A percentile compares a stretch with the other conserved stretches of the same genome.
These are phyloP conservation scores for Farysia itapuensis DNA, from an alignment of 1,284 basidiomycete species.

Conservation along the genomic window DNA sequence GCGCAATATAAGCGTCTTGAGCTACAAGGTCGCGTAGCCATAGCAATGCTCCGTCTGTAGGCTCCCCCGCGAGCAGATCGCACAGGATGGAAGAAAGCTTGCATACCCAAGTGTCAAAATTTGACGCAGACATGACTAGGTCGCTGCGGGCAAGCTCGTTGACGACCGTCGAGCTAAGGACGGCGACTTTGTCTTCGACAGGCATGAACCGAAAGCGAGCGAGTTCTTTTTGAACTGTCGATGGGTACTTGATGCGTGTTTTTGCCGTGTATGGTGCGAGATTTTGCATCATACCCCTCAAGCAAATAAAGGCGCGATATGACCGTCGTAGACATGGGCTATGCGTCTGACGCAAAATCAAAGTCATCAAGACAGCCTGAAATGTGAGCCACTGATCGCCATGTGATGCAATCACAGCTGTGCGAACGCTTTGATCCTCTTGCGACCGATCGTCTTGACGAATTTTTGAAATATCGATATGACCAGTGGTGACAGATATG, in stretches of 20 bases:
- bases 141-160: not conserved
- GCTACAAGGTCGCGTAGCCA: not conserved
- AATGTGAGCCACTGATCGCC: not conserved
- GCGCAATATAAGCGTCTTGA: not conserved
- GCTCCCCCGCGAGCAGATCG: conserved; percentile 61
- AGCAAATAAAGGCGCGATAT: conserved; percentile 8
- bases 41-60: not conserved
- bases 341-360: conserved; percentile 5
- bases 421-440: not conserved
- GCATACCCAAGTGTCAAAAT: conserved; percentile 71
- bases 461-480: not conserved
- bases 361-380: conserved; percentile 5
- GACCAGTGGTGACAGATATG: not conserved
- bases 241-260: not conserved
- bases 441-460: not conserved
- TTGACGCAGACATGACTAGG: conserved; percentile 9
- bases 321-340: not conserved
- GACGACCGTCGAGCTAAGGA: not conserved
- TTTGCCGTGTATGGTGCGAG: not conserved
- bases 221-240: not conserved
- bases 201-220: not conserved
- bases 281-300: conserved; percentile 7
- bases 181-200: not conserved
- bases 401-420: not conserved
- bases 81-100: conserved; percentile 68